Evolutionary conservation across 1,139 yeast genomes (phyloP).

Genomic region (Taphrina wiesneri): DNA sequence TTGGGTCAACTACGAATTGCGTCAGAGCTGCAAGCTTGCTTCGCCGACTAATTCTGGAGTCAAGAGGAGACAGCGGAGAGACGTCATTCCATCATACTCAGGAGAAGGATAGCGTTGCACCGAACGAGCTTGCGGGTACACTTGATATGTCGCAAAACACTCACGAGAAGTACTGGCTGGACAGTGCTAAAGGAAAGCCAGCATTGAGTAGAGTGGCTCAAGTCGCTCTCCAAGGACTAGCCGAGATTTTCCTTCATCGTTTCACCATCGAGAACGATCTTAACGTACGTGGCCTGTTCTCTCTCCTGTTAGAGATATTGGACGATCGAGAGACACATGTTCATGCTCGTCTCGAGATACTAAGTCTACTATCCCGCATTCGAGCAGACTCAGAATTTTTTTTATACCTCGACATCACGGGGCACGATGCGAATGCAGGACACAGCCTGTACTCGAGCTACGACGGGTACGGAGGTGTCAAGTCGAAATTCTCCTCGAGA

Average conservation of each 20-base stretch:
- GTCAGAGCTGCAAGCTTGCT: background rate
- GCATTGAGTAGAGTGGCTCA: background rate
- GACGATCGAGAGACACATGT: background rate
- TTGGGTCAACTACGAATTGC: slow-evolving; percentile 42
- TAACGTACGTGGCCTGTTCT: background rate
- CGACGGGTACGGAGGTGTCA: slow-evolving; percentile 10
- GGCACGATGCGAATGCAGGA: background rate
- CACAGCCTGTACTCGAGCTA: slow-evolving; percentile 3
- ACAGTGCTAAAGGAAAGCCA: background rate
- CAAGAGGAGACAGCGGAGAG: background rate
- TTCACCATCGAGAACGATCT: background rate
- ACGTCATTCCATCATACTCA: background rate
- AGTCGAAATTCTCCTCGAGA: background rate
- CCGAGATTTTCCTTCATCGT: background rate
- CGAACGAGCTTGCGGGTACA: background rate
- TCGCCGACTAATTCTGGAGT: background rate
- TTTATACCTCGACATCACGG: slow-evolving; percentile 9
- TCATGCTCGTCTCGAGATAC: slow-evolving; percentile 12
- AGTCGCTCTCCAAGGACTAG: slow-evolving; percentile 1
- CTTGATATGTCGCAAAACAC: background rate
- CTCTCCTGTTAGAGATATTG: background rate
- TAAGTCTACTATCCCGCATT: slow-evolving; percentile 10
- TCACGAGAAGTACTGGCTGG: background rate
- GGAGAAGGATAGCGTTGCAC: background rate
- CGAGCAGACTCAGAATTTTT: slow-evolving; percentile 13